Conservation (phyloP, 108 stramenopile genomes). For the Cyclotella baltica region DNA sequence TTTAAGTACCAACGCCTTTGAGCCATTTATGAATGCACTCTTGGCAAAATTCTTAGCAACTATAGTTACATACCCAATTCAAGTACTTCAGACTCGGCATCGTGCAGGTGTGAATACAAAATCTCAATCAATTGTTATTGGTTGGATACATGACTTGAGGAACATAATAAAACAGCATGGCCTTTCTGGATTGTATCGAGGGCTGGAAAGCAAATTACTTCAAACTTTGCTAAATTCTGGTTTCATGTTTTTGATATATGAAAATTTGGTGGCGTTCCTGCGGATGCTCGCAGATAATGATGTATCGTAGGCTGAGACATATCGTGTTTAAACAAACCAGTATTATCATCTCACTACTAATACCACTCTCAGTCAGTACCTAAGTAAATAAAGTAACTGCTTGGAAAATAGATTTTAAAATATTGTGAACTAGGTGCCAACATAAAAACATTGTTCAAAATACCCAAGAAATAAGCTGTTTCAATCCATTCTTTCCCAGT, state of each 20-base stretch:
- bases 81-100: slow-evolving; percentile 62
- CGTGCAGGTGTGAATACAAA: slow-evolving; percentile 29
- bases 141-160: slow-evolving; percentile 18
- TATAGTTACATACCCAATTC: slow-evolving; percentile 65
- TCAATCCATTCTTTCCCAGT: too few relatives aligned
- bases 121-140: not conserved
- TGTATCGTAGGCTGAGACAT: not conserved
- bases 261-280: slow-evolving; percentile 48
- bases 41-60: slow-evolving; percentile 66
- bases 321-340: not conserved
- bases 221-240: slow-evolving; percentile 64
- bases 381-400: too few relatives aligned
- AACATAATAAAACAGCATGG: slow-evolving; percentile 47
- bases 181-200: slow-evolving; percentile 55
- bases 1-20: slow-evolving; percentile 17
- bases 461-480: too few relatives aligned
- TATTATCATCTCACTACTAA: too few relatives aligned
- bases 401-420: too few relatives aligned
- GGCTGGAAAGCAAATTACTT: slow-evolving; percentile 67
- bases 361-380: too few relatives aligned
- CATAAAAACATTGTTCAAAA: too few relatives aligned
- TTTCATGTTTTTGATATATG: slow-evolving; percentile 66
- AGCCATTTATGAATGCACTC: slow-evolving; percentile 63
- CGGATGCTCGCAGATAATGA: not conserved
- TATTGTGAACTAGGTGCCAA: too few relatives aligned